Conservation (phyloP, 225 moss, liverwort and hornwort genomes). For the Pseudisothecium myosuroides region DNA sequence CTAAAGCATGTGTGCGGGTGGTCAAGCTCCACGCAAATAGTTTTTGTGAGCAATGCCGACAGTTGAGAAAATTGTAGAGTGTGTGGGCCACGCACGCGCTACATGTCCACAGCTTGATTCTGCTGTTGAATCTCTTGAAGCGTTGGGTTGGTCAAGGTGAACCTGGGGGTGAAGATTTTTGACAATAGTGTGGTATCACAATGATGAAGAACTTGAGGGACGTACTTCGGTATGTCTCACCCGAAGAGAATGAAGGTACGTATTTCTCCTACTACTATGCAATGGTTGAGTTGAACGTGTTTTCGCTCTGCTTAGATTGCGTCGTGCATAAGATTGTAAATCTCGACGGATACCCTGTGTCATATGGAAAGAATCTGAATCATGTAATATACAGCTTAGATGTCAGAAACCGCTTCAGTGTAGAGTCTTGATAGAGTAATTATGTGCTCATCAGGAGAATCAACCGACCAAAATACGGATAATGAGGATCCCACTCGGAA, state of each 20-base stretch:
- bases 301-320: neutral
- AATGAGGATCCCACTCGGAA: slow-evolving; percentile 18
- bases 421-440: slow-evolving; percentile 26
- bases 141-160: neutral
- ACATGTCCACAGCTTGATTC: neutral
- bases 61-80: neutral
- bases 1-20: neutral
- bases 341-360: neutral
- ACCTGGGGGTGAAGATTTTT: neutral
- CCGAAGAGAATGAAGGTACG: slow-evolving; percentile 86
- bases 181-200: neutral
- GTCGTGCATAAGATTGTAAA: slow-evolving; percentile 31
- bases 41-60: neutral
- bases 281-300: neutral
- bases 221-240: slow-evolving; percentile 73
- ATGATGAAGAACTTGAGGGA: slow-evolving; percentile 68
- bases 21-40: neutral
- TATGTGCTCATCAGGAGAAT: slow-evolving; percentile 36
- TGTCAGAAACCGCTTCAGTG: neutral
- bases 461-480: slow-evolving; percentile 8
- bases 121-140: neutral
- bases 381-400: neutral
- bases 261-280: neutral
- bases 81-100: neutral
- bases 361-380: neutral